Evolutionary conservation across 73 alveolate species (phyloP).

Genomic region (Paramecium sonneborni): DNA sequence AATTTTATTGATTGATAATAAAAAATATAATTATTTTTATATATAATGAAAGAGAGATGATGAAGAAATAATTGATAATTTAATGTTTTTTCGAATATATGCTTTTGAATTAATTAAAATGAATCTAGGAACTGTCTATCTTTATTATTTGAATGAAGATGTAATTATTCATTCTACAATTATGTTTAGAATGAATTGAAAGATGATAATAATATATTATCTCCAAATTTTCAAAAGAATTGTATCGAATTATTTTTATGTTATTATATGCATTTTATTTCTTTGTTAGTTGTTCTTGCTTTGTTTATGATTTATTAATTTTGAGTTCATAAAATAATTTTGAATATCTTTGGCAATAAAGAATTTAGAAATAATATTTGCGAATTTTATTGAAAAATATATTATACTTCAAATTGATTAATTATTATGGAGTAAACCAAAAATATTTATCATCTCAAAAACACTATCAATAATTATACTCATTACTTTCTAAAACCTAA

Average conservation of each 20-base stretch:
- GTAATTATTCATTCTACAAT: not conserved
- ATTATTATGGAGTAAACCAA: not conserved
- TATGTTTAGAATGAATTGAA: not conserved
- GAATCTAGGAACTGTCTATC: not conserved
- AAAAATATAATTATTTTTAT: too few species aligned
- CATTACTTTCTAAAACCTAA: slow-evolving; percentile 29
- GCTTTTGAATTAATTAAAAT: too few species aligned
- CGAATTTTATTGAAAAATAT: not conserved
- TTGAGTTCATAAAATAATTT: not conserved
- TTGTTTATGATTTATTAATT: not conserved
- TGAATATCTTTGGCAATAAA: not conserved
- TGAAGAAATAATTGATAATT: too few species aligned
- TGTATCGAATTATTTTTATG: not conserved
- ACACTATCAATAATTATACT: not conserved
- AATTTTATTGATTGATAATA: too few species aligned
- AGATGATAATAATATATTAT: not conserved
- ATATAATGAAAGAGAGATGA: too few species aligned
- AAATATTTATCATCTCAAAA: not conserved
- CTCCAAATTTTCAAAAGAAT: not conserved
- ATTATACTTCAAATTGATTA: too few species aligned
- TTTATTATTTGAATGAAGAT: not conserved
- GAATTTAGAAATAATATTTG: not conserved
- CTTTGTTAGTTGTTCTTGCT: not conserved
- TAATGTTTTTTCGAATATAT: too few species aligned
- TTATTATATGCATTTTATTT: not conserved